Conservation (phyloP, 352 stramenopile genomes). For the Globisporangium spinosum region DNA sequence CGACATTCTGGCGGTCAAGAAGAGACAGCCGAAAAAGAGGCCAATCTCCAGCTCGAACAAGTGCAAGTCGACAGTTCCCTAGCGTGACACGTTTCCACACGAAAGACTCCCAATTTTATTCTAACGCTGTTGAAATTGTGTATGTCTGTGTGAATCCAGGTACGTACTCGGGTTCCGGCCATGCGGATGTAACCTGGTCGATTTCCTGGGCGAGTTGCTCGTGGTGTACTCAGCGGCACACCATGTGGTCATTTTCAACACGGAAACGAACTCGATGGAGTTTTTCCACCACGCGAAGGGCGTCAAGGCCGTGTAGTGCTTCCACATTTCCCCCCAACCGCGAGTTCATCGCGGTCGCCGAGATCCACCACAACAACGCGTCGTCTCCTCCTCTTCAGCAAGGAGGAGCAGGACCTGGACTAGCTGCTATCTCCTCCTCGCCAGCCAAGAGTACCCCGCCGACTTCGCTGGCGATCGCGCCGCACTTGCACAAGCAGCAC, state of each 20-base stretch:
- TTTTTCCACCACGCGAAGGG: slow-evolving; percentile 62
- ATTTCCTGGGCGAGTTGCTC: slow-evolving; percentile 52
- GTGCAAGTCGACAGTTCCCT: slow-evolving; percentile 15
- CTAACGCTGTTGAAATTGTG: not conserved
- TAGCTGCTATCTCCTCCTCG: not conserved
- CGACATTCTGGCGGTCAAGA: not conserved
- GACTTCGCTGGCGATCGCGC: slow-evolving; percentile 15
- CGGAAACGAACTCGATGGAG: slow-evolving; percentile 58
- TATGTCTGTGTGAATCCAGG: slow-evolving; percentile 15
- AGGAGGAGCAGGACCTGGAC: not conserved
- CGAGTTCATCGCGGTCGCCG: slow-evolving; percentile 62
- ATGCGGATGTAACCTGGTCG: slow-evolving; percentile 38
- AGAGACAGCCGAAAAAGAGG: slow-evolving; percentile 31
- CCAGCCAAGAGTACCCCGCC: slow-evolving; percentile 6
- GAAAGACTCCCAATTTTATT: no score
- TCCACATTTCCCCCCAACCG: slow-evolving; percentile 64
- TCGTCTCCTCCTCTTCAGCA: slow-evolving; percentile 7
- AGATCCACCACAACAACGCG: slow-evolving; percentile 38
- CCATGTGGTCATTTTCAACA: slow-evolving; percentile 59
- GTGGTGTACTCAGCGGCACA: slow-evolving; percentile 69
- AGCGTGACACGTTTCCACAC: no score
- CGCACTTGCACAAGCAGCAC: slow-evolving; percentile 21
- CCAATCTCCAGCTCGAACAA: slow-evolving; percentile 35
- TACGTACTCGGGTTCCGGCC: slow-evolving; percentile 46
- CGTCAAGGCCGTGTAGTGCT: slow-evolving; percentile 54